A percentile compares a stretch with the other conserved stretches of the same genome.
phyloP scores from a whole-genome alignment of 2,329 filamentous ascomycete species.

The Didymella sp. region DNA sequence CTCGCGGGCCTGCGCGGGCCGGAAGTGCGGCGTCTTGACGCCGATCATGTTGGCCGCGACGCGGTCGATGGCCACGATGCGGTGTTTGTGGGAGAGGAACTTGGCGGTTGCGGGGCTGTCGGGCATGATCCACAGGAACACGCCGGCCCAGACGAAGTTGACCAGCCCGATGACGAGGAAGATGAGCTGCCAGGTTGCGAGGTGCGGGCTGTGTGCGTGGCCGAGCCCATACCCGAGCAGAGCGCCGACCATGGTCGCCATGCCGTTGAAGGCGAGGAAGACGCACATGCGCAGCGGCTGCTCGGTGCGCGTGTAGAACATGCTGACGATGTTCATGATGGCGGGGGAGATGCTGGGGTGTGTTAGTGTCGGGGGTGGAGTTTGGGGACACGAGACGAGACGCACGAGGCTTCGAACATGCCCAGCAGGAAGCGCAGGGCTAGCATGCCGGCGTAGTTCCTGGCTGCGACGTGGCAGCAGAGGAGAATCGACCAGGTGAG shows the following conservation, averaged over 20 bases:
- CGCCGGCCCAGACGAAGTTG: constrained; percentile 47
- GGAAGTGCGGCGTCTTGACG: constrained; percentile 52
- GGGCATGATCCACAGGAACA: constrained; percentile 49
- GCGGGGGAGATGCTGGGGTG: constrained; percentile 35
- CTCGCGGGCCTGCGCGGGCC: constrained; percentile 50
- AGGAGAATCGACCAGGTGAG: constrained; percentile 56
- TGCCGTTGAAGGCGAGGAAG: constrained; percentile 51
- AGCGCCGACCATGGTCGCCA: constrained; percentile 49
- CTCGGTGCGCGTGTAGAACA: constrained; percentile 48
- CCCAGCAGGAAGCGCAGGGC: constrained; percentile 46
- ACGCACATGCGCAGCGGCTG: constrained; percentile 56
- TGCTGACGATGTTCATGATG: constrained; percentile 50
- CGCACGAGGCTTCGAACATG: constrained; percentile 45
- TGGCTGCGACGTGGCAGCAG: constrained; percentile 51
- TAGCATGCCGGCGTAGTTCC: constrained; percentile 48
- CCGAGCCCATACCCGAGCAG: constrained; percentile 48
- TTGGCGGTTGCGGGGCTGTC: constrained; percentile 47
- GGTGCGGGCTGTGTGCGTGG: constrained; percentile 33
- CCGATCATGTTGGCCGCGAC: constrained; percentile 52
- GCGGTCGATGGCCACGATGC: constrained; percentile 51
- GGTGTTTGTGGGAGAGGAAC: constrained; percentile 50
- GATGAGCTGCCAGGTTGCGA: constrained; percentile 48
- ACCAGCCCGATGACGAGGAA: constrained; percentile 49
- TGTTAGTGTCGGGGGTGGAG: neutral
- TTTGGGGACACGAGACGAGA: too few species aligned